Evolutionary conservation across 305 asterid genomes (phyloP), one percentile per base, ranked within the genome.

Genomic region (Fraxinus xanthoxyloides): DNA sequence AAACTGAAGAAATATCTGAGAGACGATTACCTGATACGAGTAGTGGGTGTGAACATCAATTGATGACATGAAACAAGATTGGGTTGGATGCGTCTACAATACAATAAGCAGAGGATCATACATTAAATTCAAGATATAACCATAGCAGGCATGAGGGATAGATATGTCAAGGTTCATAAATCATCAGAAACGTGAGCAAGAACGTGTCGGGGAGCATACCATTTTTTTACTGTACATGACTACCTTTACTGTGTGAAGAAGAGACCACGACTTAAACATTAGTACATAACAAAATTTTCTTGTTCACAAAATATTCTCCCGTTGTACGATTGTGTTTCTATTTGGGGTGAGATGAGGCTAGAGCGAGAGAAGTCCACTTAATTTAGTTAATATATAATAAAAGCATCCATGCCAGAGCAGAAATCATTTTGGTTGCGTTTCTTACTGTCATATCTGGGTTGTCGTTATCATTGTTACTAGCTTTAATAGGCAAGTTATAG

Each of bases 1-100:
- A 23, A 72, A 54, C 46, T 7, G 85, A 77, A 31, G 61, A 48
- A 81, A 46, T 48, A 35, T 54, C 54, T n/a, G 80, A 82, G 76
- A 78, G 79, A 34, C 32, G 32, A 80, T 80, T 80, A 96, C 99
- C 99, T 96, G 99, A 87, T 96, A 96, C 19, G 98, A 90, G 86
- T 96, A 96, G 82, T 96, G 99, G 0, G 99, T 94, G 84, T 96
- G 99, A 82, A 96, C 94, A 87, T 96, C 99, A 77, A 95, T 92
- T 80, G 98, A 96, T 38, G 99, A 96, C 99, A 96, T 96, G 91
- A 94, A 96, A 86, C 99, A 96, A 77, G 99, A 96, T 80, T 96
- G 99, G 1, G 98, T 94, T 40, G 99, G 99, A 90, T 96, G 98
- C 21, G 99, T 96, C 99, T 96, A 93, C 91, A 91, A 88, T 83